phyloP scores from a whole-genome alignment of 208 protist species.

The Crithidia expoeki region DNA sequence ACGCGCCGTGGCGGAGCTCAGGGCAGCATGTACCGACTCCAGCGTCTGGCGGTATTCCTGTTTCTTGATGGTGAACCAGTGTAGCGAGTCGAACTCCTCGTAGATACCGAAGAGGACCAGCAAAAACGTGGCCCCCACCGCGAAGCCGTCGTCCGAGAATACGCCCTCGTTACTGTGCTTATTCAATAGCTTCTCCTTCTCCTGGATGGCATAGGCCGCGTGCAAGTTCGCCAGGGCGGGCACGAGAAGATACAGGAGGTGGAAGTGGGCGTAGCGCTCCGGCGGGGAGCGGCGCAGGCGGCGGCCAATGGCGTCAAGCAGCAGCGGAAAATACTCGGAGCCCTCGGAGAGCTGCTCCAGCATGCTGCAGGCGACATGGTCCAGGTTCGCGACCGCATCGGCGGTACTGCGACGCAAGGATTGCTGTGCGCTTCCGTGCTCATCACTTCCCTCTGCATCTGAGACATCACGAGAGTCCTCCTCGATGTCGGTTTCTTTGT shows the following conservation, averaged over 20 bases:
- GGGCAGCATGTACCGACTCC: conserved; percentile 22
- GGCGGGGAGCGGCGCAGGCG: conserved; percentile 42
- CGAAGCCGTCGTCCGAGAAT: conserved; percentile 98
- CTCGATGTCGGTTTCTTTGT: background rate
- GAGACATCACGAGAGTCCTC: conserved; percentile 2
- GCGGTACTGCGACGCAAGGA: conserved; percentile 37
- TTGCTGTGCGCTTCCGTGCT: conserved; percentile 6
- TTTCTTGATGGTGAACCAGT: conserved; percentile 94
- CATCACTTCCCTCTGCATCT: conserved; percentile 4
- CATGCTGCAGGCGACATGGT: conserved; percentile 81
- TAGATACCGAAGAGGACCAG: conserved; percentile 95
- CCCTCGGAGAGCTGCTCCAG: conserved; percentile 90
- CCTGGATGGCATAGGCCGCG: conserved; percentile 91
- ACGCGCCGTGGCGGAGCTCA: conserved; percentile 13
- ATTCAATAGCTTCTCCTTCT: conserved; percentile 95
- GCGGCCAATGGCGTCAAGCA: conserved; percentile 91
- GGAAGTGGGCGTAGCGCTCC: conserved; percentile 77
- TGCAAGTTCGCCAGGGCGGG: conserved; percentile 95
- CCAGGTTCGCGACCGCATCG: conserved; percentile 74
- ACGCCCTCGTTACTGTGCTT: conserved; percentile 81
- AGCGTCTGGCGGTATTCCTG: conserved; percentile 20
- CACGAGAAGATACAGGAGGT: conserved; percentile 95
- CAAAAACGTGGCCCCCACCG: conserved; percentile 95
- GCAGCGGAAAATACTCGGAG: conserved; percentile 95
- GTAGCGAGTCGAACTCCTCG: conserved; percentile 92